These are phyloP conservation scores for Pterocarpus santalinus DNA, from an alignment of 306 rosid genomes.

Conservation along the genomic window DNA sequence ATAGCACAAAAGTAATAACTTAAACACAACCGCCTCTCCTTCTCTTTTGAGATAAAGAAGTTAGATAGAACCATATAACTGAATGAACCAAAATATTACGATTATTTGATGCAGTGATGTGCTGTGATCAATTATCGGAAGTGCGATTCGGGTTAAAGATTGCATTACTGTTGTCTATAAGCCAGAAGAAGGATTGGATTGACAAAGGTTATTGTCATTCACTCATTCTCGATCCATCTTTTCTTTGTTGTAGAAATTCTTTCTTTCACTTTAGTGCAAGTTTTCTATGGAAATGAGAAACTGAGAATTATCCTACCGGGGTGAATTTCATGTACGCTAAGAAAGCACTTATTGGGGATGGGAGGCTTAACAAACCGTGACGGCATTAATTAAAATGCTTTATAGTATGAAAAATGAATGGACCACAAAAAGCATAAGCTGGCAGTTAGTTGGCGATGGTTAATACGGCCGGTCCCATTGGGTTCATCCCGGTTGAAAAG, in stretches of 20 bases:
- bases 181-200: slow-evolving; percentile 2
- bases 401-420: not conserved
- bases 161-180: slow-evolving; percentile 7
- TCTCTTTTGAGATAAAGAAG: not conserved
- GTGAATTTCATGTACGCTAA: slow-evolving; percentile 34
- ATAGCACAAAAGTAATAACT: no score
- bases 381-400: slow-evolving; percentile 40
- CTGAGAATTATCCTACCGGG: slow-evolving; percentile 22
- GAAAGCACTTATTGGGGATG: not conserved
- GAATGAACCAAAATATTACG: not conserved
- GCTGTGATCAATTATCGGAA: not conserved
- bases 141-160: slow-evolving; percentile 9
- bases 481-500: slow-evolving; percentile 15
- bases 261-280: not conserved
- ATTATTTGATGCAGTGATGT: not conserved
- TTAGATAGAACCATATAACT: not conserved
- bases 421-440: slow-evolving; percentile 46
- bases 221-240: not conserved
- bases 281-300: not conserved
- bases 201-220: slow-evolving; percentile 17
- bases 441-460: slow-evolving; percentile 56
- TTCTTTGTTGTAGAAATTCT: not conserved
- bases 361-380: slow-evolving; percentile 41
- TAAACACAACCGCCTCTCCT: not conserved
- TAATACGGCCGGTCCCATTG: slow-evolving; percentile 56